phyloP scores from a whole-genome alignment of 805 yeast species.

The Nakazawaea peltata region DNA sequence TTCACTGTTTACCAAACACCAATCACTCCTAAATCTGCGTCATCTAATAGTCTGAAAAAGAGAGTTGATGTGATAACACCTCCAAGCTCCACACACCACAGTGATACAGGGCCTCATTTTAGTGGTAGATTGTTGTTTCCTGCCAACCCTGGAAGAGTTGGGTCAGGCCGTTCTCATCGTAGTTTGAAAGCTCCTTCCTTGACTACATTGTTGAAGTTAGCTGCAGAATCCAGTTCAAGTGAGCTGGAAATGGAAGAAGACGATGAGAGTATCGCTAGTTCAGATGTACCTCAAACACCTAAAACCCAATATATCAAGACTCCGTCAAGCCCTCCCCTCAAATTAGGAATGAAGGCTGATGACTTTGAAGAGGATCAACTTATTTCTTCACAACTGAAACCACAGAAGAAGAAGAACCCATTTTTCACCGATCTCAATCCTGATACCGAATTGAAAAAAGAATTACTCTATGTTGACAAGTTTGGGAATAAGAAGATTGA shows the following conservation, averaged over 20 bases:
- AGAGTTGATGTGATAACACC: conserved; percentile 3
- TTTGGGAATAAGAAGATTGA: conserved; percentile 23
- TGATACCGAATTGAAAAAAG: conserved; percentile 11
- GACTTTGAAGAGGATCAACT: no score
- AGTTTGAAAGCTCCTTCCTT: conserved; percentile 8
- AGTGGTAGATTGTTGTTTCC: conserved; percentile 8
- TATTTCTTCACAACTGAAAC: not conserved
- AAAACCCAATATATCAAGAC: not conserved
- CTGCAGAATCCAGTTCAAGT: conserved; percentile 4
- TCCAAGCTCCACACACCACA: not conserved
- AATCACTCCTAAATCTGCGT: conserved; percentile 7
- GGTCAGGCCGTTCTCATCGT: conserved; percentile 7
- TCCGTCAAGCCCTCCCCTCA: not conserved
- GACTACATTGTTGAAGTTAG: conserved; percentile 5
- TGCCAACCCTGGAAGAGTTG: conserved; percentile 8
- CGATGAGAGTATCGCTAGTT: not conserved
- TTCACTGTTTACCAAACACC: conserved; percentile 10
- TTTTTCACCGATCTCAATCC: conserved; percentile 15
- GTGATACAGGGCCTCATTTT: not conserved
- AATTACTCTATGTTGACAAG: conserved; percentile 24
- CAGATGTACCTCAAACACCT: conserved; percentile 5
- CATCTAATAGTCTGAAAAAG: not conserved
- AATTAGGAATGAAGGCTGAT: not conserved
- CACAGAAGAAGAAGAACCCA: conserved; percentile 14
- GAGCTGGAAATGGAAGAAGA: conserved; percentile 2